Evolutionary conservation across 2,329 filamentous ascomycete species (phyloP).

Genomic region (Exophiala aquamarina): DNA sequence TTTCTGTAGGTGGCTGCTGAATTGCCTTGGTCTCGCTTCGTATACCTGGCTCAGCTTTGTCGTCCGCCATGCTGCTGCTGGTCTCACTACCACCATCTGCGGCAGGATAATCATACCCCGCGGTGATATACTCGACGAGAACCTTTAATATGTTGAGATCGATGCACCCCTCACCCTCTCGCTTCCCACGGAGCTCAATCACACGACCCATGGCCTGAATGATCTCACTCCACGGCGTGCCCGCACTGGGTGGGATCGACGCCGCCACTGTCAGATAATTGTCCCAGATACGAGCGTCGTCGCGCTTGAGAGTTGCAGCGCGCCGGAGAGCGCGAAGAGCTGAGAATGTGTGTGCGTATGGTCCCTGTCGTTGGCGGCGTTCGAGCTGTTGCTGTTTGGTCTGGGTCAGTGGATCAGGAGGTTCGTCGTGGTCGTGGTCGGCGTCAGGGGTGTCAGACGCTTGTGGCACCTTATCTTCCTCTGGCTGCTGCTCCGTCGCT

Average conservation of each 20-base stretch:
- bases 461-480: no score
- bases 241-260: constrained; percentile 63
- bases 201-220: constrained; percentile 72
- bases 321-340: constrained; percentile 83
- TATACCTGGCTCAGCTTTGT: neutral
- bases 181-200: constrained; percentile 67
- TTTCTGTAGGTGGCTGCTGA: neutral
- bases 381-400: constrained; percentile 21
- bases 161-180: constrained; percentile 72
- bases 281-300: constrained; percentile 93
- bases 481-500: no score
- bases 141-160: constrained; percentile 71
- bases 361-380: constrained; percentile 7
- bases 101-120: constrained; percentile 40
- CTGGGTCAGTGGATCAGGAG: constrained; percentile 31
- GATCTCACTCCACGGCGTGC: constrained; percentile 67
- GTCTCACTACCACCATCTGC: neutral
- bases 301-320: constrained; percentile 77
- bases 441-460: no score
- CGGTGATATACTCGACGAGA: constrained; percentile 70
- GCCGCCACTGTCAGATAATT: constrained; percentile 88
- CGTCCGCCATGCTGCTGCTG: neutral
- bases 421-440: constrained; percentile 31
- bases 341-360: constrained; percentile 67
- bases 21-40: neutral